Conservation (phyloP, 345 rosid genomes). For the Lumnitzera littorea region DNA sequence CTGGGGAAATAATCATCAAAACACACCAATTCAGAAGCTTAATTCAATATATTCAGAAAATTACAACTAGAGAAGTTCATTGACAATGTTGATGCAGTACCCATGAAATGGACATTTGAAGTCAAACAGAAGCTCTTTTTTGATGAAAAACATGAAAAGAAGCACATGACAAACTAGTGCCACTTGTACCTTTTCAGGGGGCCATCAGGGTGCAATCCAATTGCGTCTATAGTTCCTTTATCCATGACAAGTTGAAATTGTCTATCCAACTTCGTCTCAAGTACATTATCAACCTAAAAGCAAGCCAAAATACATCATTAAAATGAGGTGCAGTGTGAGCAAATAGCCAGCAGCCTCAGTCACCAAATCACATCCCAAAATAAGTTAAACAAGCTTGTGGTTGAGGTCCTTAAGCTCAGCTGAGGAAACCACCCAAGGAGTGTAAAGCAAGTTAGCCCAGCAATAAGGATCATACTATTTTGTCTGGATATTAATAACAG, state of each 20-base stretch:
- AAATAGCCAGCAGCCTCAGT: too few relatives aligned
- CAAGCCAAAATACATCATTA: neutral
- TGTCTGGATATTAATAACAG: too few relatives aligned
- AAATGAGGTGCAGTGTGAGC: too few relatives aligned
- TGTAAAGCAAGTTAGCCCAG: too few relatives aligned
- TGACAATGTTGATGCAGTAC: neutral
- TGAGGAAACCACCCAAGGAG: too few relatives aligned
- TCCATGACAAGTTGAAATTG: constrained; percentile 86
- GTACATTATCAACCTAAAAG: constrained; percentile 81
- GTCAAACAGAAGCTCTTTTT: neutral
- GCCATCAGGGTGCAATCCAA: constrained; percentile 97
- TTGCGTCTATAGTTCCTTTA: constrained; percentile 96
- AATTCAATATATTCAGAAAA: neutral
- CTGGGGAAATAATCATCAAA: constrained; percentile 22
- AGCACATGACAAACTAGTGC: neutral
- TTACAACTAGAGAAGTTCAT: neutral
- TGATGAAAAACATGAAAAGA: neutral
- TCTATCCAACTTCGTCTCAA: constrained; percentile 63
- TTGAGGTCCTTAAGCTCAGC: too few relatives aligned
- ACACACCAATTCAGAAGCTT: neutral
- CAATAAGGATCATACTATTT: too few relatives aligned
- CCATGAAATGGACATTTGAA: neutral
- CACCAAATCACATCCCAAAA: too few relatives aligned
- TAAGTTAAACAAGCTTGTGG: too few relatives aligned
- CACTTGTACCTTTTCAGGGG: constrained; percentile 62